These are phyloP conservation scores for Ophiobolus disseminans DNA, from an alignment of 2,329 filamentous ascomycete species.

Conservation along the genomic window DNA sequence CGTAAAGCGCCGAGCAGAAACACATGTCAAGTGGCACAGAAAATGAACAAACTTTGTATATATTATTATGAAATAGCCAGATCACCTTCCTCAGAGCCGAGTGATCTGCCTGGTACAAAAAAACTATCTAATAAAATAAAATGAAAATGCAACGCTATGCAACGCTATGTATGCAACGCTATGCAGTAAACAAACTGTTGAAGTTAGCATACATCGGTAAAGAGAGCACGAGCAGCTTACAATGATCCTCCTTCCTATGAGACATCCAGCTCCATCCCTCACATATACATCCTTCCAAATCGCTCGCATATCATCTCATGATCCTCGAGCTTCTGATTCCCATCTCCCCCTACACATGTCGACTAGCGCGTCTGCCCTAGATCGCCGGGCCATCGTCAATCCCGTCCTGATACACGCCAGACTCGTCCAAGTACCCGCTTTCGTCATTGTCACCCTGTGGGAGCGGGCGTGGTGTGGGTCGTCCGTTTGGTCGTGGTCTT, in stretches of 20 bases:
- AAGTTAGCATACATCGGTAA: background rate
- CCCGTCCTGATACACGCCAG: too few relatives aligned
- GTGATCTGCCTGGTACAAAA: background rate
- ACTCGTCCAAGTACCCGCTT: too few relatives aligned
- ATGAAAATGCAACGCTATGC: background rate
- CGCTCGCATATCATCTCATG: too few relatives aligned
- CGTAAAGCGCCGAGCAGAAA: too few relatives aligned
- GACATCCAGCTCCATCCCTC: background rate
- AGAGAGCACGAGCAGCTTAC: background rate
- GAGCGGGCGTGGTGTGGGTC: background rate
- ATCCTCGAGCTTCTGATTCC: too few relatives aligned
- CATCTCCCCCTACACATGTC: too few relatives aligned
- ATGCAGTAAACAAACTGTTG: background rate
- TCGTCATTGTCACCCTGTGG: too few relatives aligned
- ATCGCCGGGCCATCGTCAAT: too few relatives aligned
- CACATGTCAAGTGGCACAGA: background rate
- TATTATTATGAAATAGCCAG: constrained; percentile 1
- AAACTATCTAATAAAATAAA: constrained; percentile 2
- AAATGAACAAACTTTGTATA: background rate
- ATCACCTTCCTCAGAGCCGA: constrained; percentile 3
- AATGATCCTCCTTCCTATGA: background rate
- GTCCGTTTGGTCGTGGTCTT: background rate
- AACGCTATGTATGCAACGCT: constrained; percentile 3
- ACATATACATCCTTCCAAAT: too few relatives aligned
- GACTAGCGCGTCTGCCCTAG: too few relatives aligned